These are phyloP conservation scores for Neobulgaria alba DNA, from an alignment of 2,329 filamentous ascomycete genomes.

Conservation along the genomic window DNA sequence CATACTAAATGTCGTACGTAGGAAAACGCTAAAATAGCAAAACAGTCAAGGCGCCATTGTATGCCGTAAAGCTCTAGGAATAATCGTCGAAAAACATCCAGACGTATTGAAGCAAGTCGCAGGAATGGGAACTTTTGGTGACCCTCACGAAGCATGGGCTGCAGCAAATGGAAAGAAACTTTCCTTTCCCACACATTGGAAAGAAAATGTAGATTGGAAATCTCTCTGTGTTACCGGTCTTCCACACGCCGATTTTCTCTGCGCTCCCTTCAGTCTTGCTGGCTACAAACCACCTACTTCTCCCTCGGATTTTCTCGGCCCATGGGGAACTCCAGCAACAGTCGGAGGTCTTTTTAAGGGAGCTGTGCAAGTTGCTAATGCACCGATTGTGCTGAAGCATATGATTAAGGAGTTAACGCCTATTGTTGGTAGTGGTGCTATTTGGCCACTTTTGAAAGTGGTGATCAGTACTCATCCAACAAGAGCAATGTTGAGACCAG, in stretches of 20 bases:
- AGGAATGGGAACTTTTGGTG: neutral
- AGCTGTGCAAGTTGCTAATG: neutral
- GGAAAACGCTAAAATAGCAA: neutral
- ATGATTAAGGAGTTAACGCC: neutral
- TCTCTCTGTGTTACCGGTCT: neutral
- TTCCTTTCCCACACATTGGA: neutral
- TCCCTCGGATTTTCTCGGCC: neutral
- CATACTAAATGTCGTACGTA: neutral
- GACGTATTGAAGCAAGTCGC: neutral
- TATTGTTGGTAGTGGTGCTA: neutral
- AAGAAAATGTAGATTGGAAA: too few species aligned
- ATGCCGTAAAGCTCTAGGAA: neutral
- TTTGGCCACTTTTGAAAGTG: neutral
- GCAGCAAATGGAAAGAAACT: neutral
- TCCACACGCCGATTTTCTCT: neutral
- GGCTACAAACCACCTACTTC: neutral
- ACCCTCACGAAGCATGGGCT: neutral
- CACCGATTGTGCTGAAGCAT: neutral
- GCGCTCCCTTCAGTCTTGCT: neutral
- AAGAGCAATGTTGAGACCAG: neutral
- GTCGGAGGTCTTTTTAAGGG: neutral
- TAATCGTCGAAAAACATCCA: neutral
- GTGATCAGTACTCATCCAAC: neutral
- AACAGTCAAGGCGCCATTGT: neutral
- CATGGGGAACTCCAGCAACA: neutral